phyloP scores from a whole-genome alignment of 208 protist species.

The Leishmania tarentolae region DNA sequence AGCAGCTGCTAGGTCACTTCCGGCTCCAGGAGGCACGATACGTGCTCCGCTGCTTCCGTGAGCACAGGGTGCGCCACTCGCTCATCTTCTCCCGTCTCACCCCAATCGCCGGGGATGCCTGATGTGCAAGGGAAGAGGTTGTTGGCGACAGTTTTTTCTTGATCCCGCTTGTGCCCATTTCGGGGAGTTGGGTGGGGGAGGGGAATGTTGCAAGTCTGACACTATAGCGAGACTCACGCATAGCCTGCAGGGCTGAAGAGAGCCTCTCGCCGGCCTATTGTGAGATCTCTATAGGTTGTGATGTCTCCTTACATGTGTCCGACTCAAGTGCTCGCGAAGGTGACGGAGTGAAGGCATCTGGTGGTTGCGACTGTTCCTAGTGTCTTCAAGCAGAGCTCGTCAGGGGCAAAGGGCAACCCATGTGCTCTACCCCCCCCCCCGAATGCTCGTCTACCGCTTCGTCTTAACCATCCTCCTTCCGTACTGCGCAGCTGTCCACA shows the following conservation, averaged over 20 bases:
- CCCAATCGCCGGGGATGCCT: slow-evolving; percentile 35
- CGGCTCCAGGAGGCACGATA: slow-evolving; percentile 67
- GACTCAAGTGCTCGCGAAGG: not conserved
- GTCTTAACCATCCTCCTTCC: not conserved
- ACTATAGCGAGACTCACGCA: not conserved
- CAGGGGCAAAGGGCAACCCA: not conserved
- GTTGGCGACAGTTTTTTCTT: not conserved
- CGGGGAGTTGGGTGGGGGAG: not conserved
- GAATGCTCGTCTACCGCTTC: not conserved
- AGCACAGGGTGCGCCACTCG: slow-evolving; percentile 78
- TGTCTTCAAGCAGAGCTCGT: not conserved
- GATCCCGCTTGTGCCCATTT: not conserved
- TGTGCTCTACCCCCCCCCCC: not conserved
- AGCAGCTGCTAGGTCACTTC: slow-evolving; percentile 71
- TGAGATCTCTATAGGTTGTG: not conserved
- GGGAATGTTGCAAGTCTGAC: not conserved
- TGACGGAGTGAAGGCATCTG: not conserved
- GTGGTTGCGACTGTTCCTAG: not conserved
- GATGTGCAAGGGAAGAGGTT: not conserved
- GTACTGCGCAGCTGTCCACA: not conserved
- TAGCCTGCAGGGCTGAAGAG: not conserved
- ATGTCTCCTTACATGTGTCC: not conserved
- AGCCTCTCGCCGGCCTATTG: not conserved
- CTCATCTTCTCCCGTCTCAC: slow-evolving; percentile 82
- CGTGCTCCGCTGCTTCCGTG: slow-evolving; percentile 73